Percentiles rank a stretch among this genome's conserved stretches.
phyloP scores from a whole-genome alignment of 2,329 filamentous ascomycete genomes.

The Xylariomycetidae sp. region DNA sequence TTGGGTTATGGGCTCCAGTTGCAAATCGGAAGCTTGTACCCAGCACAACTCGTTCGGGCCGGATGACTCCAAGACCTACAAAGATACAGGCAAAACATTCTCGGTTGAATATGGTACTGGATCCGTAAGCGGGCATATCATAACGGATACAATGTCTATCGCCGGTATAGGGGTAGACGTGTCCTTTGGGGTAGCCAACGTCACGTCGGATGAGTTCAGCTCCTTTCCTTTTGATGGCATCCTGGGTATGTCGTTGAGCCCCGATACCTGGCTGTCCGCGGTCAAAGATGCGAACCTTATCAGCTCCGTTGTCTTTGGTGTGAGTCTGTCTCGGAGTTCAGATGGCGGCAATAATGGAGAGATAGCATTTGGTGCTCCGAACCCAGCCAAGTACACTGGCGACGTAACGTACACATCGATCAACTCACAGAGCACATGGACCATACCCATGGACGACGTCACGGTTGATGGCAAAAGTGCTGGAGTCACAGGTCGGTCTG shows the following conservation, averaged over 20 bases:
- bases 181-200: conserved; percentile 67
- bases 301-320: conserved; percentile 60
- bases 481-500: conserved; percentile 51
- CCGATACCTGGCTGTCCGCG: conserved; percentile 63
- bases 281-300: conserved; percentile 55
- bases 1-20: conserved; percentile 76
- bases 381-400: conserved; percentile 63
- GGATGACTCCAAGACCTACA: conserved; percentile 60
- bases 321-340: conserved; percentile 63
- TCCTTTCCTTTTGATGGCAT: conserved; percentile 86
- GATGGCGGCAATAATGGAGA: conserved; percentile 69
- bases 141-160: conserved; percentile 62
- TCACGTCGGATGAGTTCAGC: conserved; percentile 68
- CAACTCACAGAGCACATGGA: conserved; percentile 55
- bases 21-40: conserved; percentile 60
- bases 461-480: conserved; percentile 55
- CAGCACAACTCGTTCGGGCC: conserved; percentile 67
- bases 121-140: conserved; percentile 61
- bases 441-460: conserved; percentile 63
- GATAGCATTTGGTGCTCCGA: conserved; percentile 69
- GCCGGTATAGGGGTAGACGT: conserved; percentile 61
- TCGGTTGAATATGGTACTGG: conserved; percentile 74
- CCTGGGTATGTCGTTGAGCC: conserved; percentile 67
- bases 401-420: conserved; percentile 62
- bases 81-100: conserved; percentile 51